Evolutionary conservation across 2,329 filamentous ascomycete species (phyloP).

Genomic region (Coniochaeta hoffmannii): DNA sequence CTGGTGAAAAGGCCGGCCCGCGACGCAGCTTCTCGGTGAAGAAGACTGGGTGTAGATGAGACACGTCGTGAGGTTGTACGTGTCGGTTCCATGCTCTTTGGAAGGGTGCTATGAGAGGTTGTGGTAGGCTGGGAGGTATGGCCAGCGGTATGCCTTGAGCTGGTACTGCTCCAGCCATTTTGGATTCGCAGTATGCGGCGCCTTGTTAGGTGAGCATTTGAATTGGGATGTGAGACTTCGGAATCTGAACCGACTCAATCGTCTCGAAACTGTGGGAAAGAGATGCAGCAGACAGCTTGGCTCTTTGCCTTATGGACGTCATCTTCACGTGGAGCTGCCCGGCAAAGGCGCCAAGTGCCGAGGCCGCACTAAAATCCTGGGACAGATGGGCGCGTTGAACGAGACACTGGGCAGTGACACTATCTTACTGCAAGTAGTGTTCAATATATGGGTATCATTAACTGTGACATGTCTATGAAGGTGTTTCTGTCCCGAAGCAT

Average conservation of each 20-base stretch:
- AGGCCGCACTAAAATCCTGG: neutral
- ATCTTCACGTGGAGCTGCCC: constrained; percentile 8
- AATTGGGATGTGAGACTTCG: neutral
- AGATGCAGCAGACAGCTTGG: constrained; percentile 21
- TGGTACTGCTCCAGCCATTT: neutral
- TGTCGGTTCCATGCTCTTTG: constrained; percentile 20
- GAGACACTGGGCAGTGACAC: neutral
- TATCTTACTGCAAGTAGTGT: neutral
- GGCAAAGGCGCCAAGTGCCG: neutral
- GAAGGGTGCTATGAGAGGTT: constrained; percentile 9
- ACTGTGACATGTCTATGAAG: neutral
- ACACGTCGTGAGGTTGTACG: constrained; percentile 39
- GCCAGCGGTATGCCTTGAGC: constrained; percentile 5
- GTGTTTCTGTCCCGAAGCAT: neutral
- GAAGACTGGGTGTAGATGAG: constrained; percentile 66
- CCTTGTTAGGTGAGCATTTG: constrained; percentile 28
- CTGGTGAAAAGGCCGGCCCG: constrained; percentile 33
- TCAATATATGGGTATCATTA: neutral
- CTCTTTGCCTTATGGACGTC: constrained; percentile 5
- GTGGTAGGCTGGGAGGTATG: constrained; percentile 17
- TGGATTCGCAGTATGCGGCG: neutral
- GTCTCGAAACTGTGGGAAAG: neutral
- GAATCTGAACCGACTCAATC: too few relatives aligned
- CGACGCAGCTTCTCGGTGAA: constrained; percentile 59
- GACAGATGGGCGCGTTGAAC: neutral